Evolutionary conservation across 495 filamentous ascomycete species (phyloP), one percentile per base, ranked within the genome.

Genomic region (Cercophora newfieldiana): DNA sequence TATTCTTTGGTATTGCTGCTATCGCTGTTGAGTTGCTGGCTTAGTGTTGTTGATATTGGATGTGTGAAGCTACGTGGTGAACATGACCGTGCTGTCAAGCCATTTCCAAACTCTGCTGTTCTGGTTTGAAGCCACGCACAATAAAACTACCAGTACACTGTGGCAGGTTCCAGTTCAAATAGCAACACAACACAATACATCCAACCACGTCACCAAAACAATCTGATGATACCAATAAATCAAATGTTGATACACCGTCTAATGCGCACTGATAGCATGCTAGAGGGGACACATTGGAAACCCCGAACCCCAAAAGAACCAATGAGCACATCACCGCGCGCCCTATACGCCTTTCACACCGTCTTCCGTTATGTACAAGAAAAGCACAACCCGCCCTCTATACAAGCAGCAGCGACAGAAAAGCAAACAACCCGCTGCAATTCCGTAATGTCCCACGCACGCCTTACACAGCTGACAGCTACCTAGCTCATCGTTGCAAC

Each of bases 401-500:
- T 47, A 18, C 30, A 48, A 47, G 33, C 33, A 22, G 29, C 16
- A 31, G 10, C 2, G 10, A 10, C 16, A 47, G 30, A 21, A 24
- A 53, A 47, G 37, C 7, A 47, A 47, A 7, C 37, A 47, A 47
- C 37, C 37, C 18, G n/a, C n/a, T n/a, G n/a, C n/a, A n/a, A n/a
- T n/a, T n/a, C n/a, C n/a, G n/a, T n/a, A n/a, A n/a, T n/a, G n/a
- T n/a, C n/a, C n/a, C n/a, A n/a, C n/a, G n/a, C n/a, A n/a, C n/a
- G n/a, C n/a, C n/a, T n/a, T n/a, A n/a, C n/a, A n/a, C n/a, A n/a
- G n/a, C n/a, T n/a, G n/a, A n/a, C n/a, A n/a, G n/a, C n/a, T n/a
- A n/a, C n/a, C n/a, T n/a, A n/a, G n/a, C n/a, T 69, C 70, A 7
- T 69, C 68, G 7, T 14, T 44, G 37, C 12, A 44, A 16, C 37